Evolutionary conservation across 306 rosid species (phyloP), one percentile per base, ranked within the genome.

Genomic region (Abrus pulchellus): DNA sequence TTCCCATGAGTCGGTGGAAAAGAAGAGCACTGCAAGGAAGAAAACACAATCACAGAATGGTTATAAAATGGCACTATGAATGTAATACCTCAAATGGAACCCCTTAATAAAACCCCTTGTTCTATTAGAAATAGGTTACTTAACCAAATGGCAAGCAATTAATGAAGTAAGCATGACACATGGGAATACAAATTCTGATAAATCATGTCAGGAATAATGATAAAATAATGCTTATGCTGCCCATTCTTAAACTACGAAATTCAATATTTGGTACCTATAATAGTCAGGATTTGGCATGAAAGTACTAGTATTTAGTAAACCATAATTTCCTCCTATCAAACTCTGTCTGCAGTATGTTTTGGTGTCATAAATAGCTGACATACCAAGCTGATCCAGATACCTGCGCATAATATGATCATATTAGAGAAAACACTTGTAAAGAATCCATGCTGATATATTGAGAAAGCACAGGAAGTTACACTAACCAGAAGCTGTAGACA

Each of bases 321-420:
- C 99, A 69, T 96, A 96, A 90, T 89, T 93, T 68, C 99, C 98
- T 10, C 99, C 99, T 2, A 96, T 77, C 88, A 93, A 89, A 27
- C 90, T 83, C 76, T 96, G 99, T 78, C 99, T 93, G 85, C 99
- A 96, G 80, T 93, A 96, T 1, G 99, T 90, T 83, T 40, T 89
- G 27, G 99, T 96, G 79, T 87, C 93, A 75, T 76, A 90, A 56
- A 89, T 29, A 7, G 99, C 89, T 76, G 98, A 85, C 99, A 92
- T 96, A 29, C 93, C 98, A 54, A 93, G 91, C 90, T 96, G 99
- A 84, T 93, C 99, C 85, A 96, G 72, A 78, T 93, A 96, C 99
- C 99, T 95, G 86, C 62, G 38, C 54, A 1, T 34, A 1, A 64
- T 69, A 61, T 27, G 47, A 67, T 34, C 49, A 52, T 20, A 55